These are phyloP conservation scores for Aureobasidium lini DNA, from an alignment of 2,329 filamentous ascomycete genomes.

Conservation along the genomic window DNA sequence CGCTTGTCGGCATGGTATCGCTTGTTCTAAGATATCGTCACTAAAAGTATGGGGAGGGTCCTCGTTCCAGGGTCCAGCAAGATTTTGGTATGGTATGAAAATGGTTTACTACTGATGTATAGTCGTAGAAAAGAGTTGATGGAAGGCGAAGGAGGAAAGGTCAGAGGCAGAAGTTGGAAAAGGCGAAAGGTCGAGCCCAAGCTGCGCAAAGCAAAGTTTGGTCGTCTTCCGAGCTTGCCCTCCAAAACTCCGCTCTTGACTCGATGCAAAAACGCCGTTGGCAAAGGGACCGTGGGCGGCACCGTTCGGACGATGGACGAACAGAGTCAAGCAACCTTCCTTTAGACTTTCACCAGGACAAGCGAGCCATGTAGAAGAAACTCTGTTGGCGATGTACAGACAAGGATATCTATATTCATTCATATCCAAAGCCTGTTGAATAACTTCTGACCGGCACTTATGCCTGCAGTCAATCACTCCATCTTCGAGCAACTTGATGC, in stretches of 20 bases:
- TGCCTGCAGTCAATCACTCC: too few species aligned
- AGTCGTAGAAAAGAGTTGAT: background rate
- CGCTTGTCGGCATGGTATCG: constrained; percentile 1
- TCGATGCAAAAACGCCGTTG: constrained; percentile 1
- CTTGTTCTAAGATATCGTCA: background rate
- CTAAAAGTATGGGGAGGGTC: background rate
- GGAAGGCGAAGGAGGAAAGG: background rate
- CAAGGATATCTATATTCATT: background rate
- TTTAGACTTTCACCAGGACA: background rate
- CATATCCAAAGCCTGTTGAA: background rate
- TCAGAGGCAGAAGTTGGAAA: background rate
- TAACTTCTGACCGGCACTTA: too few species aligned
- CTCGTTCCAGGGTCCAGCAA: background rate
- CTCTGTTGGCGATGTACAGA: background rate
- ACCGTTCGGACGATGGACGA: background rate
- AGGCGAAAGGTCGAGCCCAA: background rate
- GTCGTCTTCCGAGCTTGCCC: background rate
- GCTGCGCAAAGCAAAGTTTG: background rate
- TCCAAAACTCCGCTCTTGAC: background rate
- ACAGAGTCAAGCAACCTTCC: background rate
- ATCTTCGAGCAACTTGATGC: too few species aligned
- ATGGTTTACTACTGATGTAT: background rate
- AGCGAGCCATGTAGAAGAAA: background rate
- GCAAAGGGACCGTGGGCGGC: constrained; percentile 4
- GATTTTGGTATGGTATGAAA: too few species aligned